These are phyloP conservation scores for Cytospora piceae DNA, from an alignment of 2,329 filamentous ascomycete species.

Conservation along the genomic window DNA sequence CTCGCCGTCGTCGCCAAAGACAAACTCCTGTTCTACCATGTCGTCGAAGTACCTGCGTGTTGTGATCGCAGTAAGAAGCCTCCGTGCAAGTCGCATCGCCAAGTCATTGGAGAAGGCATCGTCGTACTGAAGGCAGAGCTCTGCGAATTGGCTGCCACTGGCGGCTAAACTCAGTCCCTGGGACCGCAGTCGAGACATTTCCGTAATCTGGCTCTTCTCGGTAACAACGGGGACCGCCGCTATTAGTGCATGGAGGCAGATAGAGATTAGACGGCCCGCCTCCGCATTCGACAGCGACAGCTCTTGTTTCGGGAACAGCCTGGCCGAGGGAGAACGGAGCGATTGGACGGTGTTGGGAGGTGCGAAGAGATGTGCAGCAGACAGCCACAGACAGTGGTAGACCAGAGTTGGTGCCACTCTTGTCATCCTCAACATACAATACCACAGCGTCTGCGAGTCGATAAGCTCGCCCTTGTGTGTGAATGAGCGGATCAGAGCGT, in stretches of 20 bases:
- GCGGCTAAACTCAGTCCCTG: slow-evolving; percentile 55
- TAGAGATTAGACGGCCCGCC: slow-evolving; percentile 58
- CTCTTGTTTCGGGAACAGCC: slow-evolving; percentile 42
- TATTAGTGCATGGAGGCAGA: slow-evolving; percentile 66
- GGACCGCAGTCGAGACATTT: slow-evolving; percentile 64
- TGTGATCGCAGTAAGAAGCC: slow-evolving; percentile 61
- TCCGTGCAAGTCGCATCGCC: slow-evolving; percentile 60
- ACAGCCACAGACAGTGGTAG: slow-evolving; percentile 67
- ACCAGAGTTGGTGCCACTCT: slow-evolving; percentile 61
- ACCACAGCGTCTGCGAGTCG: slow-evolving; percentile 66
- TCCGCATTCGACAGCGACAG: slow-evolving; percentile 51
- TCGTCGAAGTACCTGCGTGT: slow-evolving; percentile 56
- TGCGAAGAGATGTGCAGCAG: slow-evolving; percentile 61
- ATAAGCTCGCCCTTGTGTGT: slow-evolving; percentile 54
- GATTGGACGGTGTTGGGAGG: slow-evolving; percentile 52
- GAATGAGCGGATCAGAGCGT: slow-evolving; percentile 60
- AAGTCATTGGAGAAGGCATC: slow-evolving; percentile 66
- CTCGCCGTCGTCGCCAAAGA: slow-evolving; percentile 38
- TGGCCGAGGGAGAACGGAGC: slow-evolving; percentile 44
- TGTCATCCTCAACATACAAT: slow-evolving; percentile 64
- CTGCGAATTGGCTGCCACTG: slow-evolving; percentile 51
- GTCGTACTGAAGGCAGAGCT: slow-evolving; percentile 63
- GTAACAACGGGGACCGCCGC: slow-evolving; percentile 58
- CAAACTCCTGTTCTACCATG: slow-evolving; percentile 44
- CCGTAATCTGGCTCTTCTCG: slow-evolving; percentile 54